These are phyloP conservation scores for Elsinoe arachidis DNA, from an alignment of 2,329 filamentous ascomycete species.

Conservation along the genomic window DNA sequence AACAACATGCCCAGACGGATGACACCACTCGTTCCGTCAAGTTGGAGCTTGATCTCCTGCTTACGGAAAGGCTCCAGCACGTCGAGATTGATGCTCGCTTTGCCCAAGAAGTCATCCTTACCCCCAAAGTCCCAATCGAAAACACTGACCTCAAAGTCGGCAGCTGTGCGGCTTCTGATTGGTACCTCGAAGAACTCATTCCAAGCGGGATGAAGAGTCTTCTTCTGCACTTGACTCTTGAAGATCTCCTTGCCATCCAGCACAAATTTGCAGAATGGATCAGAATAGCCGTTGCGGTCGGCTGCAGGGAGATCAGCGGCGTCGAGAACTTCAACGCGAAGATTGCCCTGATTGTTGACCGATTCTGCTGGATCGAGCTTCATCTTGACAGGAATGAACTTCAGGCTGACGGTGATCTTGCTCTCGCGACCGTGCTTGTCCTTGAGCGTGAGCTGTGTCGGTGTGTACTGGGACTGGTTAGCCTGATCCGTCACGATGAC, in stretches of 20 bases:
- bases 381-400: slow-evolving; percentile 94
- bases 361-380: slow-evolving; percentile 86
- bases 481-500: not conserved
- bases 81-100: slow-evolving; percentile 64
- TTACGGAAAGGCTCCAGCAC: slow-evolving; percentile 76
- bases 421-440: slow-evolving; percentile 66
- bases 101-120: slow-evolving; percentile 84
- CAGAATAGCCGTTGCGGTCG: slow-evolving; percentile 92
- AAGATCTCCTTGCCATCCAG: slow-evolving; percentile 82
- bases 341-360: slow-evolving; percentile 96
- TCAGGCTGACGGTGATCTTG: slow-evolving; percentile 82
- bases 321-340: slow-evolving; percentile 88
- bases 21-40: slow-evolving; percentile 84
- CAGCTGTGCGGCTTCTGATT: slow-evolving; percentile 73
- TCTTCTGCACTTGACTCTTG: slow-evolving; percentile 95
- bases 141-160: slow-evolving; percentile 73
- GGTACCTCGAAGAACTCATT: slow-evolving; percentile 89
- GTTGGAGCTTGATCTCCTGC: slow-evolving; percentile 61
- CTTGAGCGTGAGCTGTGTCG: slow-evolving; percentile 70
- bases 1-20: slow-evolving; percentile 81
- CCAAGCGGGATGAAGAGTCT: slow-evolving; percentile 89
- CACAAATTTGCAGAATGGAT: slow-evolving; percentile 92
- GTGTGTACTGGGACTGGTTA: slow-evolving; percentile 61
- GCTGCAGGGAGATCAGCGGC: slow-evolving; percentile 81
- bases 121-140: slow-evolving; percentile 97